Base-by-base conservation (phyloP, 2,329 filamentous ascomycete species). In the Fusarium staphyleae region DNA sequence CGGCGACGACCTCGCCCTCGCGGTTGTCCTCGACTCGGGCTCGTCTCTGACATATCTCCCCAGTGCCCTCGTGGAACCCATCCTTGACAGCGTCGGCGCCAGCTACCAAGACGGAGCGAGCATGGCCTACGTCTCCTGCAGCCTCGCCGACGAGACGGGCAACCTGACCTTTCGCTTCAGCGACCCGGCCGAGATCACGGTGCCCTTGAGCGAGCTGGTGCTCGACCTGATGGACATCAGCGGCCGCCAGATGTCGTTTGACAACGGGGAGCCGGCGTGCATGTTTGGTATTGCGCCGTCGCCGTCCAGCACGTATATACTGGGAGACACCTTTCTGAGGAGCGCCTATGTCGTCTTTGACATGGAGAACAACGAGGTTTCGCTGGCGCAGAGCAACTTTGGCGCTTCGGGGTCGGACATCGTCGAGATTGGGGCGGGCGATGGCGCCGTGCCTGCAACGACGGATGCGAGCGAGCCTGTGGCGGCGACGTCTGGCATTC, bases 331-430 rank as follows among this genome's bases (percentile, higher is more conserved):
- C 0, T 92, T 92, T 70, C 76, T 92, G 48, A 80, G 89, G 40
- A 88, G 86, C 29, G 88, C 88, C 0, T 92, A 92, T 63, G 81
- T 90, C 12, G 88, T 92, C 10, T 91, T 89, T 69, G 88, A 91
- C 69, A 77, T 91, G 16, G 83, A 78, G 22, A 90, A 89, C 70
- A 86, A 90, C 69, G 79, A 88, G 72, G 86, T 91, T 60, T 87
- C 85, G 2, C 73, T 91, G 26, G 89, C 87, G 2, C 84, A 88
- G 70, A 87, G 87, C 14, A 81, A 79, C 43, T 87, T 85, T 71
- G 84, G 88, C 67, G 75, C 79, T 4, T 68, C 63, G 0, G 41
- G 46, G 5, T 77, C 76, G 5, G 78, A 77, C 41, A 72, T 88
- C 13, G 60, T 78, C 29, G 84, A 87, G 72, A 87, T 88, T 50